Percentiles rank a stretch among this genome's conserved stretches.
Conservation (phyloP, 495 filamentous ascomycete species). For the Podospora bellae-mahoneyi region DNA sequence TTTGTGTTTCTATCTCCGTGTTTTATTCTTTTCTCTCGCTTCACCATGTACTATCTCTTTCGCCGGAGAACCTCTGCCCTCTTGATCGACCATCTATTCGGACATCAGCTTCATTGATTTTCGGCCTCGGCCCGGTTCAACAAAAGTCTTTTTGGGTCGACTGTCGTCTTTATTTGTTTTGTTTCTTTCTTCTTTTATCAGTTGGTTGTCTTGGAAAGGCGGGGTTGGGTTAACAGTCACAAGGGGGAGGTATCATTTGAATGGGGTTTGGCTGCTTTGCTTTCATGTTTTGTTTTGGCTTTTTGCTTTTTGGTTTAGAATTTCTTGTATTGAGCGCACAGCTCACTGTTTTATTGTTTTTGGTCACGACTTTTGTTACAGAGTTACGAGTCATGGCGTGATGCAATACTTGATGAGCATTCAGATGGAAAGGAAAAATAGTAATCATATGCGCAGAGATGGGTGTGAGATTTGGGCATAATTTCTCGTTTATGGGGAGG, state of each 20-base stretch:
- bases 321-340: background rate
- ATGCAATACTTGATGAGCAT: background rate
- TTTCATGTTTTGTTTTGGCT: background rate
- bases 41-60: background rate
- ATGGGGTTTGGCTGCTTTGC: background rate
- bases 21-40: background rate
- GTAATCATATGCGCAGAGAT: background rate
- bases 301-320: background rate
- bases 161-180: background rate
- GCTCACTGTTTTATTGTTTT: background rate
- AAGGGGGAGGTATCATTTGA: background rate
- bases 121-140: background rate
- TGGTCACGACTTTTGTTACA: background rate
- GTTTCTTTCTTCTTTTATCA: background rate
- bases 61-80: background rate
- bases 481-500: background rate
- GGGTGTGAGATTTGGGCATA: background rate
- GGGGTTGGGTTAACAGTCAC: background rate
- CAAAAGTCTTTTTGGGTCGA: background rate
- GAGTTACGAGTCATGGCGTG: background rate
- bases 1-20: conserved; percentile 1
- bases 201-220: background rate
- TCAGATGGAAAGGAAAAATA: background rate
- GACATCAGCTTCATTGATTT: background rate
- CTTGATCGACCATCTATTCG: background rate